Evolutionary conservation across 1,284 basidiomycete species (phyloP).

Genomic region (Apiotrichum montevideense): DNA sequence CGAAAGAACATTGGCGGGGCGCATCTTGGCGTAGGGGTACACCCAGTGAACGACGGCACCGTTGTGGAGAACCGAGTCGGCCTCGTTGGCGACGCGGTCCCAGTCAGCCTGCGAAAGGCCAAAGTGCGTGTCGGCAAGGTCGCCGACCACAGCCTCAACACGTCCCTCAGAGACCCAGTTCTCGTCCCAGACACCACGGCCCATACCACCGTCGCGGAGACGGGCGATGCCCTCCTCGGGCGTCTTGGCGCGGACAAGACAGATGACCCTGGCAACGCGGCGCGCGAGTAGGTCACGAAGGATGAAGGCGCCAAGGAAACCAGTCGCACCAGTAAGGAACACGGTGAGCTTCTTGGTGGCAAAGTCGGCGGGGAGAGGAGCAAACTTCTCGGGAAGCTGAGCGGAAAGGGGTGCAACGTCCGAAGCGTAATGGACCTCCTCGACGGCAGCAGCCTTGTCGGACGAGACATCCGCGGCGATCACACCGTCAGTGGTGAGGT

Average conservation of each 20-base stretch:
- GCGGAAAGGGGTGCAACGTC: constrained; percentile 66
- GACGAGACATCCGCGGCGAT: constrained; percentile 54
- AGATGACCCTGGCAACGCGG: constrained; percentile 79
- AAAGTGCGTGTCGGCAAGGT: constrained; percentile 69
- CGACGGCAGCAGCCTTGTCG: background rate
- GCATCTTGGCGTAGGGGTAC: constrained; percentile 91
- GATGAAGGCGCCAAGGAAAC: constrained; percentile 93
- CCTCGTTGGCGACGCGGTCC: constrained; percentile 63
- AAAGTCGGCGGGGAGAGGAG: constrained; percentile 54
- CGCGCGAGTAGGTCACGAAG: constrained; percentile 69
- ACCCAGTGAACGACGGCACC: constrained; percentile 99
- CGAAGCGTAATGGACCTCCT: constrained; percentile 58
- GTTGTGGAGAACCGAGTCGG: constrained; percentile 87
- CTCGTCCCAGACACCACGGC: constrained; percentile 89
- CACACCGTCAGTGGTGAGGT: constrained; percentile 70
- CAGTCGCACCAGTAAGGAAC: constrained; percentile 94
- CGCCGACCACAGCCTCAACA: constrained; percentile 81
- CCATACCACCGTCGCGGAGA: constrained; percentile 67
- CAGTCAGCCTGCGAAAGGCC: constrained; percentile 66
- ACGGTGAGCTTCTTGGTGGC: constrained; percentile 60
- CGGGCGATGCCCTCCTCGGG: constrained; percentile 62
- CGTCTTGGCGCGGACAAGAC: constrained; percentile 73
- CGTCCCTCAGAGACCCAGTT: constrained; percentile 67
- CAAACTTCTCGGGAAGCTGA: constrained; percentile 59
- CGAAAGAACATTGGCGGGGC: constrained; percentile 82